Base-by-base conservation (phyloP, 2,329 filamentous ascomycete species). In the Coniochaeta hoffmannii region DNA sequence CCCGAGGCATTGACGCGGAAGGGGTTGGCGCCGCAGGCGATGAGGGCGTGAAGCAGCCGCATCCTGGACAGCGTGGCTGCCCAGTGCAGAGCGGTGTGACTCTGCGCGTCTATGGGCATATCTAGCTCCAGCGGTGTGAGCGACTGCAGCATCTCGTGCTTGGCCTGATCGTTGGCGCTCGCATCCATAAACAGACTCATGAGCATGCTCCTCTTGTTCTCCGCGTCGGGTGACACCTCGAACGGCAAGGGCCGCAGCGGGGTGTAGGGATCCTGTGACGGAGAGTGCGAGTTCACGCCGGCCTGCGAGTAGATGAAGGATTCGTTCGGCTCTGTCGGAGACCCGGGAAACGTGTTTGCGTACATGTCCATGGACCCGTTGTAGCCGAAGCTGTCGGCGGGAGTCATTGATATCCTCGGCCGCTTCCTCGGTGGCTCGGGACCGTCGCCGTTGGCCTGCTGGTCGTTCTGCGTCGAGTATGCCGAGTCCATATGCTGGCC, bases 51-150 rank as follows among this genome's bases (percentile, higher is more conserved):
- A 56, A 97, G 77, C 6, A 99, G 78, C 1, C 89, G 82, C 68
- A 96, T 87, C 15, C 93, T 87, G 2, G 91, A 91, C 50, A 99
- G 78, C 4, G 94, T 97, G 5, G 94, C 91, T 2, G 94, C 94
- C 94, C 94, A 99, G 66, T 97, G 93, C 38, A 99, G 76, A 2
- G 92, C 92, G 17, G 91, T 97, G 66, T 97, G 90, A 34, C 86
- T 86, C 57, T 90, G 90, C 26, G 87, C 81, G 66, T 99, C 94
- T 56, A 99, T 90, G 1, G 94, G 93, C 68, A 94, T 87, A 65
- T 99, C 94, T 22, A 97, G 81, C 62, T 99, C 93, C 36, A 86
- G 76, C 0, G 89, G 84, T 1, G 85, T 87, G 55, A 97, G 79
- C 10, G 85, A 85, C 50, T 85, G 78, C 36, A 99, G 82, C 36